phyloP scores from a whole-genome alignment of 163 green algal species.

The Smithsoniella earleae region DNA sequence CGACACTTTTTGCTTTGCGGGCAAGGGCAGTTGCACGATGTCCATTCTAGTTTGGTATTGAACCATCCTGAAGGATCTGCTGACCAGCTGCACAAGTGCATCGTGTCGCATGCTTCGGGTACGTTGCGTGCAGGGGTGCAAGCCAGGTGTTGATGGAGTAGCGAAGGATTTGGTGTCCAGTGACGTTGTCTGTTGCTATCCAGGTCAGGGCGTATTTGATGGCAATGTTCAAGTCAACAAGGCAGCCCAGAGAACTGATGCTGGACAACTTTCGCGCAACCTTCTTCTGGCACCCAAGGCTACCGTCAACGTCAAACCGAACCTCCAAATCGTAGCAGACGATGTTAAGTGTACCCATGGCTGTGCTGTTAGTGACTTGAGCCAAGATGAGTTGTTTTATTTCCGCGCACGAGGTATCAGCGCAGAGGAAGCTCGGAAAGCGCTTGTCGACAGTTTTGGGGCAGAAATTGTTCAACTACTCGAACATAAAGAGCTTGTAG shows the following conservation, averaged over 20 bases:
- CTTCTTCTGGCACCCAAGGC: constrained; percentile 84
- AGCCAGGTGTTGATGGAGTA: too few species aligned
- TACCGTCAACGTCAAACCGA: constrained; percentile 95
- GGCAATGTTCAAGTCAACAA: constrained; percentile 78
- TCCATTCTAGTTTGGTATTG: constrained; percentile 82
- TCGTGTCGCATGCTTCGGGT: constrained; percentile 58
- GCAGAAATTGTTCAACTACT: constrained; percentile 71
- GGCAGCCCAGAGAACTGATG: constrained; percentile 90
- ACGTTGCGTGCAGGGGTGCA: too few species aligned
- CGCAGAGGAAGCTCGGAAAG: constrained; percentile 53
- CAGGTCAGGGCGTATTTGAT: constrained; percentile 84
- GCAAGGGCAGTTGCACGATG: constrained; percentile 78
- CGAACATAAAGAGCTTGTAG: constrained; percentile 34
- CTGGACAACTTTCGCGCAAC: constrained; percentile 89
- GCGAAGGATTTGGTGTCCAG: too few species aligned
- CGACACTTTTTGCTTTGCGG: constrained; percentile 75
- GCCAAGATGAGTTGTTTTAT: constrained; percentile 96
- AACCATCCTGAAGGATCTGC: constrained; percentile 72
- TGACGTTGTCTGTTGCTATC: too few species aligned
- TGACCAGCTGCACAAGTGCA: constrained; percentile 97
- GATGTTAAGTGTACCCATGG: constrained; percentile 99
- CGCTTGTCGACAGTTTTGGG: constrained; percentile 90
- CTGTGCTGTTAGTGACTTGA: constrained; percentile 86
- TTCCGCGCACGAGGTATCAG: constrained; percentile 84
- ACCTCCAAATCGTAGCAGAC: constrained; percentile 94